Base-by-base conservation (phyloP, 352 stramenopile genomes). In the Bremia lactucae region DNA sequence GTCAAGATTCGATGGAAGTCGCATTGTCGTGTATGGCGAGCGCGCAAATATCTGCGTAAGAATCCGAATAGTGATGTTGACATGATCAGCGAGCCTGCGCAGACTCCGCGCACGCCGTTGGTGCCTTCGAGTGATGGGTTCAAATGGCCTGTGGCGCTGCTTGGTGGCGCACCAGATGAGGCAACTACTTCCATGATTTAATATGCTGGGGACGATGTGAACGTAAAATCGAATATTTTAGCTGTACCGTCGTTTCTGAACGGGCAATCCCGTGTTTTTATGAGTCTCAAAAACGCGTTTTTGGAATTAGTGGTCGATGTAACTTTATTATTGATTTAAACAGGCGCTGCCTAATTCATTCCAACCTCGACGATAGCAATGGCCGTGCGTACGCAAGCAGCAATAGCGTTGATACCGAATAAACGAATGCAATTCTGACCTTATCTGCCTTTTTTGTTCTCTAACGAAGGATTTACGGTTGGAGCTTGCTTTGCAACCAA, bases 1-100 rank as follows among this genome's bases (percentile, higher is more conserved):
- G 79, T 96, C 44, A 96, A 96, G 77, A 96, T 95, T 59, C 77
- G 82, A 31, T 96, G 84, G 83, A 96, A 96, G 52, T 88, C 78
- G 42, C 57, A 90, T 47, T 90, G 80, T 57, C 77, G 79, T 35
- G 59, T 89, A 16, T 89, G 77, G 77, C 72, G 75, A 39, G 74
- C 74, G 43, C 72, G 72, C 43, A 87, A 87, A 58, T 87, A 87
- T 55, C 61, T 87, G 62, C 70, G 74, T 31, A 87, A 87, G 54
- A 59, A 62, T 31, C 49, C 62, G 21, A 64, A 62, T 44, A 63
- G 51, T 33, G 53, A 65, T 25, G 51, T 62, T 29, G 51, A 66
- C 28, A 59, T 59, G 42, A 15, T 62, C 37, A 62, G 52, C 29
- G 59, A 59, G 44, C 51, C 51, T 42, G 51, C 47, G 16, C 45